Base-by-base conservation (phyloP, 805 yeast species). In the Saccharomyces mikatae region DNA sequence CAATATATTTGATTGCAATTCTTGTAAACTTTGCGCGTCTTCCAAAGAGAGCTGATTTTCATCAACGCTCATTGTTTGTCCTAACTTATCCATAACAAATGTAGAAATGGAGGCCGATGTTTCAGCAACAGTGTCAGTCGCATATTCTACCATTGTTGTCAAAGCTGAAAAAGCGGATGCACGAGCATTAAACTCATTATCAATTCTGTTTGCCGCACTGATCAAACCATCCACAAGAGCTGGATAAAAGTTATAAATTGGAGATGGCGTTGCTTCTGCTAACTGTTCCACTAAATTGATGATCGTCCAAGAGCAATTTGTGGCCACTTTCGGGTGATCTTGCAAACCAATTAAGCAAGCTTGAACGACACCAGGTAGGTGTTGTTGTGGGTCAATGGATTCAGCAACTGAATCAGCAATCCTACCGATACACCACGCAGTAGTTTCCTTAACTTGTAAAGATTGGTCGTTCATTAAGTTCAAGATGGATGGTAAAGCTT, bases 261-360 rank as follows among this genome's bases (percentile, higher is more conserved):
- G 77, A 31, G 87, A 81, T 11, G 87, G 74, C 32, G 74, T 70
- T 11, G 60, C 55, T 41, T 64, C 68, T 11, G 78, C 74, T 55
- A 91, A 73, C 72, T 90, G 96, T 71, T 92, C 98, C 28, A 88
- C 80, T 60, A 94, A 76, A 70, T 94, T 94, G 72, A 94, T 94
- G 58, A 94, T 76, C 5, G 97, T 84, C 99, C 99, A 94, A 71
- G 98, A 89, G 73, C 97, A 89, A 75, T 94, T 94, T n/a, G 97
- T 89, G 2, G 91, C 81, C 32, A 94, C 96, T 71, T 87, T 89
- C 36, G 97, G 89, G 69, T 89, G 95, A 70, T 91, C 98, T 60
- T 80, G 81, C 60, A 94, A 76, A n/a, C 99, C 99, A 41, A 76
- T 68, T 49, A 84, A 71, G 59, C 94, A 79, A 0, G 96, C 94